Evolutionary conservation across 768 basidiomycete genomes (phyloP), one percentile per base, ranked within the genome.

Genomic region (Nevesoporus exiguus): DNA sequence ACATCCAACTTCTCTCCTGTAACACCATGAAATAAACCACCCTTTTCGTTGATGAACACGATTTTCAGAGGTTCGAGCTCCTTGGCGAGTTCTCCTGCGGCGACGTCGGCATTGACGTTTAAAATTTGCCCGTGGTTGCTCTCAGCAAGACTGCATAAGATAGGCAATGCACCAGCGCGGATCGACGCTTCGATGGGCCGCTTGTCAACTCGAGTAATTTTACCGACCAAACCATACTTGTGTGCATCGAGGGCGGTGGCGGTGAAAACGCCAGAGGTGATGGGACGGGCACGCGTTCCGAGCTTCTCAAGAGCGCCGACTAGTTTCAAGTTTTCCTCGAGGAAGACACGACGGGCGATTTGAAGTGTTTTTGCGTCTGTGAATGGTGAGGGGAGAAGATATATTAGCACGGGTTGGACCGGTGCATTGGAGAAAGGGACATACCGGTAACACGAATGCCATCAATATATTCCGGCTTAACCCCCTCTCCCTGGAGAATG

Each of bases 51-150:
- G 66, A 99, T 70, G 74, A 94, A 98, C 30, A 99, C 96, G 47
- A 98, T 98, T 76, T 98, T 99, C 76, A 96, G 84, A 21, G 97
- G 97, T 73, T 98, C 96, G 24, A 99, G 79, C 70, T 98, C 96
- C 75, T 98, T 97, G 7, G 96, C 90, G 19, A 99, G 82, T 73
- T 99, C 97, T 37, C 96, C 97, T 1, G 97, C 96, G 2, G 97
- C 97, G 58, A 98, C 90, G 69, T 99, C 97, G 21, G 97, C 97
- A 66, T 98, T 99, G 70, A 99, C 97, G 65, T 99, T 99, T 58
- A 98, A 79, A 62, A 99, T 94, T 71, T 99, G 97, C n/a, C 97
- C 97, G 31, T 97, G 93, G 21, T 85, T 80, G 31, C 90, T 90
- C 74, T 98, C 97, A 7, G 97, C 96, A 47, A 99, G 77, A 70